Evolutionary conservation across 2,329 filamentous ascomycete genomes (phyloP), one percentile per base, ranked within the genome.

Genomic region (Aspergillus tubingensis): DNA sequence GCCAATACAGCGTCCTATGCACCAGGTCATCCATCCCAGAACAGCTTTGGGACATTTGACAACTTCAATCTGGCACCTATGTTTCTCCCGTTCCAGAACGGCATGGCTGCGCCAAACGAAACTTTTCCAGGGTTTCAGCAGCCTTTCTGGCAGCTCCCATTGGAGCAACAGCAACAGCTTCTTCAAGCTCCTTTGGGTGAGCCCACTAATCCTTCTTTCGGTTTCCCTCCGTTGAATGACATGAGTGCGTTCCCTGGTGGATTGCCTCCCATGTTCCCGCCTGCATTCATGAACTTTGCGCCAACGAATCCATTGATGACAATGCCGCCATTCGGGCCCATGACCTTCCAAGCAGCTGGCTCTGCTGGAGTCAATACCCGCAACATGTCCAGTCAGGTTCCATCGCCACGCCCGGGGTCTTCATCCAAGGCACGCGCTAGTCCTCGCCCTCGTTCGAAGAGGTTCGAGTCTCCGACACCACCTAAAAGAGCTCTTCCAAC

Each of bases 401-500:
- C 13, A 17, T 36, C 32, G 11, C 32, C 32, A 36, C 32, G 32
- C 32, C 32, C 32, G 32, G 32, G 36, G 49, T 13, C 23, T 32
- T 13, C n/a, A 21, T 47, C 36, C 30, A 8, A 11, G 32, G 10
- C 32, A 36, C 32, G 32, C 32, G 32, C 32, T 36, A 36, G 32
- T 15, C 32, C 32, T 13, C 32, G 32, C 11, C 23, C 27, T 13
- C 30, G 3, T 21, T 11, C 48, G 0, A 10, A 50, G 8, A 43
- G 25, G 25, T 38, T 21, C 41, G 41, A 44, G 6, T 11, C 21
- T 21, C 19, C 41, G 41, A 21, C 21, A 21, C n/a, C 19, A 44
- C 41, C 13, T 6, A 44, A 44, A 44, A 44, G 41, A 13, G 17
- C 91, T 0, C 70, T 83, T 0, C 86, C 91, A 0, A 83, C 84